Conservation (phyloP, 2,329 filamentous ascomycete species). For the Aspergillus piperis region DNA sequence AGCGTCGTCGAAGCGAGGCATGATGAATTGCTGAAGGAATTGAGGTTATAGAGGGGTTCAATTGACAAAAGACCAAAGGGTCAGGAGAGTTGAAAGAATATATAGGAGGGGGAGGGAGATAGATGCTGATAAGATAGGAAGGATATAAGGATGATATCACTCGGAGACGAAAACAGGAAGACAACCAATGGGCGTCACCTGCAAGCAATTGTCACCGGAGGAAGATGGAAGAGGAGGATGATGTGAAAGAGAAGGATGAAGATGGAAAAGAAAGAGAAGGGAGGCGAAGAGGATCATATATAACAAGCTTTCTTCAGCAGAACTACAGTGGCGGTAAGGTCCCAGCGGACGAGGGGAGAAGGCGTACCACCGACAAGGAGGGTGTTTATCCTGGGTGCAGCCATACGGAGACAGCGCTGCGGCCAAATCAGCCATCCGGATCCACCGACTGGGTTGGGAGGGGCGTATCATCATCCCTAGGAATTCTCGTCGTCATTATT, state of each 20-base stretch:
- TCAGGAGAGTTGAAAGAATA: constrained; percentile 4
- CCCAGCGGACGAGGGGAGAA: constrained; percentile 3
- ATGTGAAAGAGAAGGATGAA: constrained; percentile 9
- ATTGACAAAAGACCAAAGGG: neutral
- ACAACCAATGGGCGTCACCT: neutral
- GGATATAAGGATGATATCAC: constrained; percentile 22
- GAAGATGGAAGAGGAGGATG: constrained; percentile 3
- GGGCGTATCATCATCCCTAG: constrained; percentile 37
- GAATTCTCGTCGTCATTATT: constrained; percentile 41
- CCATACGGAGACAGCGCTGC: constrained; percentile 12
- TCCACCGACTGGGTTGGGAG: constrained; percentile 25
- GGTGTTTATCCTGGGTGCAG: constrained; percentile 17
- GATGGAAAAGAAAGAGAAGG: constrained; percentile 9
- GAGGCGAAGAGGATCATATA: constrained; percentile 5
- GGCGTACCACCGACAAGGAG: constrained; percentile 2
- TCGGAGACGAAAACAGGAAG: constrained; percentile 6
- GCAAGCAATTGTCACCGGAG: neutral
- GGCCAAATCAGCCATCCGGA: constrained; percentile 14
- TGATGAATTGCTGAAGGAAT: constrained; percentile 39
- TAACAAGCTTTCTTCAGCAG: constrained; percentile 8
- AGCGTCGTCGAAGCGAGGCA: constrained; percentile 63
- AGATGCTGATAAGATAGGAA: neutral
- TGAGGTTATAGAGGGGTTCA: neutral
- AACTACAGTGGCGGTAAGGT: constrained; percentile 20
- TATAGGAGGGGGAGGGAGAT: constrained; percentile 1